phyloP scores from a whole-genome alignment of 2,329 filamentous ascomycete genomes.

The Beauveria pseudobassiana region DNA sequence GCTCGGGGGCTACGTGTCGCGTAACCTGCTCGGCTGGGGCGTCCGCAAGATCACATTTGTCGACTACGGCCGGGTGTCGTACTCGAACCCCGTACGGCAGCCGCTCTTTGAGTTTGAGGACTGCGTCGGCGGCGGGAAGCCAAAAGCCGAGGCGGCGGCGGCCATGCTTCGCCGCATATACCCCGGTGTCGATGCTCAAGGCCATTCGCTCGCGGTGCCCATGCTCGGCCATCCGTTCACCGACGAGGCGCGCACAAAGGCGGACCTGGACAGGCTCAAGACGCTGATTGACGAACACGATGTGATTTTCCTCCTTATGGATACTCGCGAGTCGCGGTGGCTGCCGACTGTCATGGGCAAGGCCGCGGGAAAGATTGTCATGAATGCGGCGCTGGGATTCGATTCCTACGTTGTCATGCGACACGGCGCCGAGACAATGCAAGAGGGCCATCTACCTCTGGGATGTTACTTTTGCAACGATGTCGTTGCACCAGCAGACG shows the following conservation, averaged over 20 bases:
- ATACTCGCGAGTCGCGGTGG: conserved; percentile 91
- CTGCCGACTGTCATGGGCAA: conserved; percentile 95
- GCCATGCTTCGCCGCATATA: conserved; percentile 79
- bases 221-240: conserved; percentile 90
- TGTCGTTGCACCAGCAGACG: conserved; percentile 87
- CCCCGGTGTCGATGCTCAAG: conserved; percentile 75
- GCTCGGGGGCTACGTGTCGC: conserved; percentile 85
- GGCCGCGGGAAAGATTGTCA: conserved; percentile 83
- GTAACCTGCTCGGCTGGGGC: conserved; percentile 91
- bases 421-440: conserved; percentile 62
- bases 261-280: conserved; percentile 69
- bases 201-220: conserved; percentile 77
- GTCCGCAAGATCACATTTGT: conserved; percentile 93
- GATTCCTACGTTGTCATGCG: conserved; percentile 97
- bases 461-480: conserved; percentile 99
- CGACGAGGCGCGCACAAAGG: conserved; percentile 60
- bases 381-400: conserved; percentile 94
- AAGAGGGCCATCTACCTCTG: conserved; percentile 56
- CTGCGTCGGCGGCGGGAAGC: conserved; percentile 74
- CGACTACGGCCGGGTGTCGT: conserved; percentile 88
- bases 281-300: conserved; percentile 77
- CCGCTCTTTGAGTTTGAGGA: conserved; percentile 88
- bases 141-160: conserved; percentile 76
- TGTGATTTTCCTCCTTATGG: conserved; percentile 93
- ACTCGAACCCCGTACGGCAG: conserved; percentile 92